phyloP scores from a whole-genome alignment of 257 asterid genomes.

The Primulina tabacum region DNA sequence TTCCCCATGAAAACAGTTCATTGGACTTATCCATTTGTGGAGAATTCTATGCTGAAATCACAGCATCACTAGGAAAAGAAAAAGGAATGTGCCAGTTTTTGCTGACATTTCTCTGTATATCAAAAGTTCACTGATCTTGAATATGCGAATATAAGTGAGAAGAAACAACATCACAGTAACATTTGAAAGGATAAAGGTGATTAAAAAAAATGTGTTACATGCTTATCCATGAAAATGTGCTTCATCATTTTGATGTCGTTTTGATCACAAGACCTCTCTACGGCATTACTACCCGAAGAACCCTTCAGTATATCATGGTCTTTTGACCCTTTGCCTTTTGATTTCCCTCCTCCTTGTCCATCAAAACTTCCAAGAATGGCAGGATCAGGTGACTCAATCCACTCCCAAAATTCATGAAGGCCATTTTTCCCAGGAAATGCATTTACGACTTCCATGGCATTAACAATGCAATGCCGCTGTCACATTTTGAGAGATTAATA shows the following conservation, averaged over 20 bases:
- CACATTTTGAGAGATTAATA: conserved; percentile 24
- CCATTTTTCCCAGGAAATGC: conserved; percentile 92
- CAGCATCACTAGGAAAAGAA: conserved; percentile 92
- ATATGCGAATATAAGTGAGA: conserved; percentile 18
- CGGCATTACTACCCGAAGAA: conserved; percentile 29
- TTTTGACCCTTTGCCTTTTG: conserved; percentile 45
- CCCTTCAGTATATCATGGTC: conserved; percentile 30
- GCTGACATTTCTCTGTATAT: conserved; percentile 86
- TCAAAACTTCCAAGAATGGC: conserved; percentile 67
- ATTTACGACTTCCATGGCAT: conserved; percentile 90
- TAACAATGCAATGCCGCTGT: conserved; percentile 90
- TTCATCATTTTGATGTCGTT: conserved; percentile 33
- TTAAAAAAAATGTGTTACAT: conserved; percentile 42
- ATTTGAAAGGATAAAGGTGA: conserved; percentile 12
- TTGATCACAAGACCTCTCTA: conserved; percentile 28
- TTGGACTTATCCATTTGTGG: conserved; percentile 94
- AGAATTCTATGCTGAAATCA: conserved; percentile 73
- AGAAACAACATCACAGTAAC: conserved; percentile 18
- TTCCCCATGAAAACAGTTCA: conserved; percentile 86
- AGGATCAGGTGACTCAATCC: conserved; percentile 98
- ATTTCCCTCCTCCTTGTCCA: conserved; percentile 33
- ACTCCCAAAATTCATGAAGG: conserved; percentile 76
- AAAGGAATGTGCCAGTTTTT: conserved; percentile 93
- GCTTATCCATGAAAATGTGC: conserved; percentile 81
- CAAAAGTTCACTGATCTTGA: background rate